phyloP scores from a whole-genome alignment of 1,284 basidiomycete species.

The Ustilago tritici region DNA sequence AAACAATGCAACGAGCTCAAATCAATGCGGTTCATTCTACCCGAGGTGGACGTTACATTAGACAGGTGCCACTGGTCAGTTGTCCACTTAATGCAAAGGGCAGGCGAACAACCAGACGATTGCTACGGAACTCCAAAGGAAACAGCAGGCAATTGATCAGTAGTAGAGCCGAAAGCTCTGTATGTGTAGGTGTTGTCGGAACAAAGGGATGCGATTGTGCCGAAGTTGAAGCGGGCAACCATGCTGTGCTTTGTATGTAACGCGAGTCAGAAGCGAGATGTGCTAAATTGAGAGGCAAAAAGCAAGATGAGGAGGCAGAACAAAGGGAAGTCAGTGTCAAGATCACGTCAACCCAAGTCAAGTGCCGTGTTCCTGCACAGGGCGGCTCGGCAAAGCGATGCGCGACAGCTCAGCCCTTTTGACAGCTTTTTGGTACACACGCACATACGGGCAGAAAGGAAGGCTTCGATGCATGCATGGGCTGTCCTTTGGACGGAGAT shows the following conservation, averaged over 20 bases:
- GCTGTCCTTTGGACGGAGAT: neutral
- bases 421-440: neutral
- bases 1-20: neutral
- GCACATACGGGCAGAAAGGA: neutral
- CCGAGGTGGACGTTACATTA: neutral
- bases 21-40: neutral
- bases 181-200: neutral
- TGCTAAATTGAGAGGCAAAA: neutral
- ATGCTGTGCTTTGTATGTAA: neutral
- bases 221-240: neutral
- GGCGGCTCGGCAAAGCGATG: neutral
- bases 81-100: neutral
- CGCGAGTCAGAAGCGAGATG: neutral
- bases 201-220: conserved; percentile 4
- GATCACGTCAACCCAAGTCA: neutral
- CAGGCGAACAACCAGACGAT: neutral
- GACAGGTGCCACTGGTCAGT: conserved; percentile 1
- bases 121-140: neutral
- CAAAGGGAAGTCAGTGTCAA: neutral
- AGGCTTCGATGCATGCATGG: neutral
- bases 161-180: neutral
- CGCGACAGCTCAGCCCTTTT: neutral
- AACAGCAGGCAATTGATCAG: neutral
- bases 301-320: neutral
- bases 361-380: neutral